Evolutionary conservation across 2,329 filamentous ascomycete genomes (phyloP), one percentile per base, ranked within the genome.

Genomic region (Cylindrodendrum hubeiense): DNA sequence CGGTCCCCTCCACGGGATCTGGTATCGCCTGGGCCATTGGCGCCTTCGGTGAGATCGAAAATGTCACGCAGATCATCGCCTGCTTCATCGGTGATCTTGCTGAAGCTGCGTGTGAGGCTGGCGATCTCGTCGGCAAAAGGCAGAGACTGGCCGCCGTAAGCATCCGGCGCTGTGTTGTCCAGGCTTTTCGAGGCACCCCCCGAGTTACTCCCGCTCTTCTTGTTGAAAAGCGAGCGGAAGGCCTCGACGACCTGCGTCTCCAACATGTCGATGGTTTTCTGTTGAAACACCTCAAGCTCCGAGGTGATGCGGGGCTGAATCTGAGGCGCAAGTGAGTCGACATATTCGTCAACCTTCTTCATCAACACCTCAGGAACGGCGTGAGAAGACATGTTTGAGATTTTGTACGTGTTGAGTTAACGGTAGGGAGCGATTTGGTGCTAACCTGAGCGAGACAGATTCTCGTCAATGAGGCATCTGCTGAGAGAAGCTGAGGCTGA

Each of bases 61-160:
- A 84, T 84, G 37, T 83, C 81, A 4, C 79, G 76, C 52, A 84
- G 28, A 47, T 84, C 82, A 61, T 83, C 80, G 15, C 79, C 71
- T 2, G 81, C 81, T 28, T 78, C 81, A 43, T 80, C 80, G n/a
- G 78, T 74, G 37, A 83, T 76, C 58, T 78, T 76, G 63, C 71
- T 72, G 69, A 84, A 81, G 68, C 76, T 78, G 55, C 80, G 79
- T 0, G 81, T 82, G 55, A 84, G 71, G 59, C 71, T 75, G 19
- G 79, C 78, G 60, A 84, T 80, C 73, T 84, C 82, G 63, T 84
- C 78, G 49, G 82, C 82, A n/a, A 84, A 84, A 6, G 82, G 82
- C 47, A 84, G 67, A 3, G 80, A 81, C 68, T 78, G 77, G 55
- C 73, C 67, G 41, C 82, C 82, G 63, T 83, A 84, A 8, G 80